phyloP scores from a whole-genome alignment of 306 rosid genomes.

The Citrullus colocynthis region DNA sequence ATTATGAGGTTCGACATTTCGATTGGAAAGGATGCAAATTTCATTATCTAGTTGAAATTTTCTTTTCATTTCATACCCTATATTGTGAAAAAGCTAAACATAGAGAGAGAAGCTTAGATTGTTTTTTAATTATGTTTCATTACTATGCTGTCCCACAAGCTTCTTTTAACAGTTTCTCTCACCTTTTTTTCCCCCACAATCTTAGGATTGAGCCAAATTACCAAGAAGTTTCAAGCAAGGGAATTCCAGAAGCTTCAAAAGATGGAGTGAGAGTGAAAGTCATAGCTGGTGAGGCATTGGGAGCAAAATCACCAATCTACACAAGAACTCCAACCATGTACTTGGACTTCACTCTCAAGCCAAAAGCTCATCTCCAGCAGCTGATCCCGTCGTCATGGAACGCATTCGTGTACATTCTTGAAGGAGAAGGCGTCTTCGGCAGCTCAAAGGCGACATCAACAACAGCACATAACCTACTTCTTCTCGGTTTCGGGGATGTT shows the following conservation, averaged over 20 bases:
- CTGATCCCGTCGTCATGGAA: slow-evolving; percentile 73
- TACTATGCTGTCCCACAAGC: neutral
- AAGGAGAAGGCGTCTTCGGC: slow-evolving; percentile 85
- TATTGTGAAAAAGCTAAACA: neutral
- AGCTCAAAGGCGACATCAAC: slow-evolving; percentile 26
- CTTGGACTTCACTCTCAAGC: slow-evolving; percentile 73
- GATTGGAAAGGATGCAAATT: neutral
- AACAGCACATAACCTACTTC: slow-evolving; percentile 61
- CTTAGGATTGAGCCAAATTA: slow-evolving; percentile 87
- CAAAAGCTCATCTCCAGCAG: slow-evolving; percentile 60
- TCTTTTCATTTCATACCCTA: neutral
- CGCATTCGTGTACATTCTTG: slow-evolving; percentile 72
- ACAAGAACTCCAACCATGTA: slow-evolving; percentile 93
- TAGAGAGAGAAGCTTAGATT: neutral
- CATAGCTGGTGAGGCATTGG: slow-evolving; percentile 88
- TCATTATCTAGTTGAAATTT: neutral
- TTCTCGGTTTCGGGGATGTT: slow-evolving; percentile 70
- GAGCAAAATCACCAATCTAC: slow-evolving; percentile 66
- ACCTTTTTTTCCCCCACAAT: neutral
- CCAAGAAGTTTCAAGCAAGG: slow-evolving; percentile 72
- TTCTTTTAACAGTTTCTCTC: neutral
- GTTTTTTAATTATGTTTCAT: neutral
- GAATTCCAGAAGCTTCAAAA: slow-evolving; percentile 44
- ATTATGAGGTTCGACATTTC: neutral
- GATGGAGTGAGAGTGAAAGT: slow-evolving; percentile 81